Percentiles rank a stretch among this genome's conserved stretches.
Conservation (phyloP, 2,329 filamentous ascomycete genomes). For the Curvularia eragrostidis region DNA sequence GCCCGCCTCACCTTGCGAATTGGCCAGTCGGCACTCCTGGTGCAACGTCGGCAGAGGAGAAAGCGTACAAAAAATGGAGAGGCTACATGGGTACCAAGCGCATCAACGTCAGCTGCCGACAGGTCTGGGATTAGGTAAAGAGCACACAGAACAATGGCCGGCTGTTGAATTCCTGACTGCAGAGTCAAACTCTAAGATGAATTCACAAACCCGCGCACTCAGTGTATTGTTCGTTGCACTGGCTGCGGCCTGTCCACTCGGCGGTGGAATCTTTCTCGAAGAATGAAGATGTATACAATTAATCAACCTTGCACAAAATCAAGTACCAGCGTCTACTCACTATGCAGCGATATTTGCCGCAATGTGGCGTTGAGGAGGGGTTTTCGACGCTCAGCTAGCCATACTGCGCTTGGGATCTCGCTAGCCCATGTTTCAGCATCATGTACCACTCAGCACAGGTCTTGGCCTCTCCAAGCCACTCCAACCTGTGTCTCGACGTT, state of each 20-base stretch:
- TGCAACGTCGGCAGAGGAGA: slow-evolving; percentile 40
- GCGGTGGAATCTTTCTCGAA: not conserved
- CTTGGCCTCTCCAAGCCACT: slow-evolving; percentile 1
- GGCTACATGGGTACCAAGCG: slow-evolving; percentile 51
- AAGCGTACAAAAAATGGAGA: slow-evolving; percentile 49
- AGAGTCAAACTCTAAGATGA: slow-evolving; percentile 3
- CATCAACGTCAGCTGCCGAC: slow-evolving; percentile 51
- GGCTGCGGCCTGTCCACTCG: not conserved
- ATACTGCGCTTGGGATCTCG: not conserved
- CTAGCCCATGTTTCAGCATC: not conserved
- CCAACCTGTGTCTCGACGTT: slow-evolving; percentile 2
- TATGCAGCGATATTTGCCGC: not conserved
- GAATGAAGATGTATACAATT: not conserved
- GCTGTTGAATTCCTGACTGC: slow-evolving; percentile 3
- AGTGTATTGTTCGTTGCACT: not conserved
- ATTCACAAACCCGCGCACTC: not conserved
- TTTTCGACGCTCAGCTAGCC: not conserved
- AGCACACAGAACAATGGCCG: slow-evolving; percentile 14
- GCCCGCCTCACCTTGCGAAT: slow-evolving; percentile 73
- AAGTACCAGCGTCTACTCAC: not conserved
- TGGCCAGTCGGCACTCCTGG: slow-evolving; percentile 68
- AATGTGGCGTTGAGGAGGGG: not conserved
- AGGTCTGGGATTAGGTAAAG: slow-evolving; percentile 47
- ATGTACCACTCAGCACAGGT: slow-evolving; percentile 1
- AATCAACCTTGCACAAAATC: not conserved